Evolutionary conservation across 495 filamentous ascomycete genomes (phyloP).

Genomic region (Jackrogersella minutella): DNA sequence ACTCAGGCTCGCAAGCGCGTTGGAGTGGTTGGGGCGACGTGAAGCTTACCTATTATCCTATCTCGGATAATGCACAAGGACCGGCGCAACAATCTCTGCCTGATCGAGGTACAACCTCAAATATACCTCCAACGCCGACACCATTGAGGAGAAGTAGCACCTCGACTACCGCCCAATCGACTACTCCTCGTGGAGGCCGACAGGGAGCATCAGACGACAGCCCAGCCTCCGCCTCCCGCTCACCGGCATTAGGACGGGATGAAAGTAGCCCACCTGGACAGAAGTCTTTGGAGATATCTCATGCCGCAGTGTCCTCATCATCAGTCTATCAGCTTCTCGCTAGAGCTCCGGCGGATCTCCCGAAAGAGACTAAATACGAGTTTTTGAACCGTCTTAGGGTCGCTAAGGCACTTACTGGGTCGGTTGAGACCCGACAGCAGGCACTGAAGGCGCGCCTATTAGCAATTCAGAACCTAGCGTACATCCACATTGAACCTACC

Average conservation of each 20-base stretch:
- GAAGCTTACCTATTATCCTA: slow-evolving; percentile 57
- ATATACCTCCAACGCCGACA: slow-evolving; percentile 53
- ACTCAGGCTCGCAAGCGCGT: slow-evolving; percentile 34
- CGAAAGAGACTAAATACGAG: slow-evolving; percentile 79
- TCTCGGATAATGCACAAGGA: slow-evolving; percentile 35
- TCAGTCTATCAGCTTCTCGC: slow-evolving; percentile 74
- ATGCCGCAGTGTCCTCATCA: slow-evolving; percentile 65
- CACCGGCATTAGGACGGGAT: slow-evolving; percentile 51
- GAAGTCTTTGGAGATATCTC: slow-evolving; percentile 75
- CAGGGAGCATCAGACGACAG: slow-evolving; percentile 50
- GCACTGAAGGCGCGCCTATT: slow-evolving; percentile 83
- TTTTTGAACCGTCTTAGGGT: slow-evolving; percentile 83
- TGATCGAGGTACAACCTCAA: slow-evolving; percentile 35
- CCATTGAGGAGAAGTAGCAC: slow-evolving; percentile 58
- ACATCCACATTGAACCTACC: slow-evolving; percentile 77
- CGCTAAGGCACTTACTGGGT: slow-evolving; percentile 75
- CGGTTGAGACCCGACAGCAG: slow-evolving; percentile 71
- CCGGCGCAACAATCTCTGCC: slow-evolving; percentile 30
- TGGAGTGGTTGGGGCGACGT: slow-evolving; percentile 61
- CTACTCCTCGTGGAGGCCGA: slow-evolving; percentile 49
- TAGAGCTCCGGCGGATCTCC: slow-evolving; percentile 68
- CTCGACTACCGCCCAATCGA: slow-evolving; percentile 41
- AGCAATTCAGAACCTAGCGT: slow-evolving; percentile 91
- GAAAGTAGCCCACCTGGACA: slow-evolving; percentile 59
- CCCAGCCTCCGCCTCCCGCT: slow-evolving; percentile 41